Base-by-base conservation (phyloP, 352 stramenopile genomes). In the Pythium phragmiticola region DNA sequence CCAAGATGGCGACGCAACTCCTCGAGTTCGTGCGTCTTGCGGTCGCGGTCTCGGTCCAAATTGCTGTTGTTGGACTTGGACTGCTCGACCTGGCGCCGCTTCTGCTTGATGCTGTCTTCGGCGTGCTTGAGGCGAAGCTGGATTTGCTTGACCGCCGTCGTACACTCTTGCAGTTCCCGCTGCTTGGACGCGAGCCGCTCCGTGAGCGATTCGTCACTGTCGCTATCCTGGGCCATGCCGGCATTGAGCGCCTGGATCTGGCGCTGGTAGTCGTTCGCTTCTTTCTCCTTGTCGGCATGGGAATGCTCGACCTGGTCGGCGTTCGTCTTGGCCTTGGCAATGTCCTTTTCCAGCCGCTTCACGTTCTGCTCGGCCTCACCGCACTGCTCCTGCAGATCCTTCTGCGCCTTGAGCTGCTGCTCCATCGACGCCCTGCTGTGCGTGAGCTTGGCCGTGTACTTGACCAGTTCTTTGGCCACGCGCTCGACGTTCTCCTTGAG, bases 81-180 rank as follows among this genome's bases (percentile, higher is more conserved):
- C 48, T 92, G 73, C 36, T 90, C 71, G 19, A 93, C 76, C 26
- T 90, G 74, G 12, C 56, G 71, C n/a, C 79, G 80, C 69, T 93
- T 93, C 42, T 88, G 72, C 57, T 86, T 82, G 48, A 94, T 85
- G 30, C 68, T 91, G 57, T 97, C 95, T 45, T 87, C 82, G 60
- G 97, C 77, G 68, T 98, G 94, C 58, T 97, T 93, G 41, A 98
- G 85, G 65, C 97, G 97, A 70, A 98, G 87, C 49, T 96, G 88
- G 28, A 95, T 90, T 72, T 99, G 92, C 65, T 98, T 91, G 21
- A 92, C 76, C 1, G 78, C 73, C 21, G 87, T 94, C 59, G 77
- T 87, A 17, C 70, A 87, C 63, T 91, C 83, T 56, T 95, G 87
- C 3, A 95, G 60, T 53, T 94, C 85, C 9, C 82, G 78, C 59